Conservation (phyloP, 192 early-diverging fungal genomes). For the Dispira parvispora region DNA sequence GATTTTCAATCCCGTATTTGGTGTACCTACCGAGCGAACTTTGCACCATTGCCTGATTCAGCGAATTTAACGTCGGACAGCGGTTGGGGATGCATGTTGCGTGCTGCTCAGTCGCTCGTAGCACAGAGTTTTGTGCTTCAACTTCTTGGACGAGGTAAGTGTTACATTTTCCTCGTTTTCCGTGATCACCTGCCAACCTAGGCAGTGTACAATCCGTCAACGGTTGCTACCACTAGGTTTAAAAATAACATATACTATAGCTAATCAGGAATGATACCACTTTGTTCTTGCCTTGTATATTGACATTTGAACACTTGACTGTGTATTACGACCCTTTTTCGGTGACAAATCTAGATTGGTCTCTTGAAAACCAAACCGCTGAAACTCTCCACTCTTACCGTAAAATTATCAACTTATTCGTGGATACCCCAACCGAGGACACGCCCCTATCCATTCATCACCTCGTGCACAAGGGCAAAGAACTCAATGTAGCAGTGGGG, state of each 20-base stretch:
- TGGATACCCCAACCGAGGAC: conserved; percentile 50
- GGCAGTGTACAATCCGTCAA: no score
- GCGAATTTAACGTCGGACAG: conserved; percentile 68
- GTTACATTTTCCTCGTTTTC: neutral
- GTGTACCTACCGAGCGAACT: conserved; percentile 85
- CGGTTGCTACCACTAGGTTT: no score
- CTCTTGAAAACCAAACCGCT: conserved; percentile 13
- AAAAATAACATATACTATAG: no score
- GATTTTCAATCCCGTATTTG: conserved; percentile 77
- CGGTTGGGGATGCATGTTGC: conserved; percentile 96
- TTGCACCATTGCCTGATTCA: conserved; percentile 56
- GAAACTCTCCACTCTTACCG: conserved; percentile 15
- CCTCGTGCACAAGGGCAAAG: conserved; percentile 66
- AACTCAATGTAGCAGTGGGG: conserved; percentile 79
- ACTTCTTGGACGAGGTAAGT: conserved; percentile 54
- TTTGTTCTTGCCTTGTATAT: no score
- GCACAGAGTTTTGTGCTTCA: conserved; percentile 65
- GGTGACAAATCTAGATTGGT: conserved; percentile 13
- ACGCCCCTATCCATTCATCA: conserved; percentile 85
- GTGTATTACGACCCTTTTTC: no score
- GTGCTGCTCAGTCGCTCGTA: conserved; percentile 85
- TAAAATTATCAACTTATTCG: conserved; percentile 58
- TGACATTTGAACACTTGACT: no score
- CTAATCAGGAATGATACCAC: no score
- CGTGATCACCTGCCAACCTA: no score